A percentile compares a stretch with the other conserved stretches of the same genome.
These are phyloP conservation scores for Penicillium sp. DNA, from an alignment of 2,329 filamentous ascomycete species.

Conservation along the genomic window DNA sequence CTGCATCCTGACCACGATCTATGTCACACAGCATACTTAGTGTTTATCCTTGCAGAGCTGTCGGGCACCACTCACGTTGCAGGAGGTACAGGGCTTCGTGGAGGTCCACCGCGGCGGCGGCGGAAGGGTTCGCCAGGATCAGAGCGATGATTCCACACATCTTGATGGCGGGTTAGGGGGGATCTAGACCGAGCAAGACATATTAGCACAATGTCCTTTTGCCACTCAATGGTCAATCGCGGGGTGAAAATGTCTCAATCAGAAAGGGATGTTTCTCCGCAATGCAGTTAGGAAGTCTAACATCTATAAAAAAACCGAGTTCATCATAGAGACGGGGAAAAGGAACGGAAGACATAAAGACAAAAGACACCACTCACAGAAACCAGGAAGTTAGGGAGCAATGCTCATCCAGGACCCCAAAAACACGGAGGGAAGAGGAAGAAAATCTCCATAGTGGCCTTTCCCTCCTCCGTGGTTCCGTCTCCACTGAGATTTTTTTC, in stretches of 20 bases:
- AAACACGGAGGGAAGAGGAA: slow-evolving; percentile 16
- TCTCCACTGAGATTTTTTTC: slow-evolving; percentile 22
- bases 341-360: background rate
- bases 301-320: slow-evolving; percentile 46
- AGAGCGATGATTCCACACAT: slow-evolving; percentile 65
- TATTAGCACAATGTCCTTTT: background rate
- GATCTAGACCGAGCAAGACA: slow-evolving; percentile 18
- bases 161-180: slow-evolving; percentile 22
- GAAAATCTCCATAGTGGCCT: slow-evolving; percentile 18
- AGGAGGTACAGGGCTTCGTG: slow-evolving; percentile 71
- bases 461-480: slow-evolving; percentile 17
- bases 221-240: slow-evolving; percentile 7
- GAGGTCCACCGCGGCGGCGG: slow-evolving; percentile 59
- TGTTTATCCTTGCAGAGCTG: slow-evolving; percentile 1
- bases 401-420: slow-evolving; percentile 22
- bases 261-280: slow-evolving; percentile 40
- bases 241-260: slow-evolving; percentile 20
- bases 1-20: slow-evolving; percentile 81
- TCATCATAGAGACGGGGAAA: slow-evolving; percentile 38
- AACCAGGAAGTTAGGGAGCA: slow-evolving; percentile 15
- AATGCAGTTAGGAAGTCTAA: slow-evolving; percentile 49
- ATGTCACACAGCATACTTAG: slow-evolving; percentile 23
- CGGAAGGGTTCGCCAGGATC: slow-evolving; percentile 57
- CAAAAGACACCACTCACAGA: slow-evolving; percentile 13
- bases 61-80: slow-evolving; percentile 47